Evolutionary conservation across 202 grass and related monocot species (phyloP).

Genomic region (Zoysia matrella): DNA sequence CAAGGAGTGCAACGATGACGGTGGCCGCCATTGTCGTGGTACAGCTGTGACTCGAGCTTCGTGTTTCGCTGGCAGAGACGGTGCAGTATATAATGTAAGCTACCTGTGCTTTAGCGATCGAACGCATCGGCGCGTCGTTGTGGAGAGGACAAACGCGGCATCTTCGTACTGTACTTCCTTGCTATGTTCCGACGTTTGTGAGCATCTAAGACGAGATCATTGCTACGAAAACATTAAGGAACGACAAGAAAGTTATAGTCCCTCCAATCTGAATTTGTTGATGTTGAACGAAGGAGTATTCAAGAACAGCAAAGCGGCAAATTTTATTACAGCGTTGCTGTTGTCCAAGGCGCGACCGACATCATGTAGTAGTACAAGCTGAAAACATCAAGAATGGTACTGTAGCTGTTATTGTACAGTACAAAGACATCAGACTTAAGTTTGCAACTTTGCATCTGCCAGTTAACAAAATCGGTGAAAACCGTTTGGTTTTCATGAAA

Average conservation of each 20-base stretch:
- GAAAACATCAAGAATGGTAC: background rate
- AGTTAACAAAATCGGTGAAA: too few relatives aligned
- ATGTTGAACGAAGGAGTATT: too few relatives aligned
- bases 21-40: conserved; percentile 12
- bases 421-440: background rate
- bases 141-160: conserved; percentile 10
- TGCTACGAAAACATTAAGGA: too few relatives aligned
- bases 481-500: too few relatives aligned
- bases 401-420: background rate
- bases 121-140: background rate
- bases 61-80: background rate
- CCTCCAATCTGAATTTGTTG: too few relatives aligned
- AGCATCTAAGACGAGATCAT: background rate
- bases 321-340: background rate
- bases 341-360: background rate
- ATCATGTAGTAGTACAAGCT: background rate
- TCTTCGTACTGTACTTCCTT: background rate
- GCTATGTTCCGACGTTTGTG: background rate
- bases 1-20: conserved; percentile 4
- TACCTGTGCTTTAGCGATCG: background rate
- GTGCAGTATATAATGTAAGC: background rate
- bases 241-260: too few relatives aligned
- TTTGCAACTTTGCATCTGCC: too few relatives aligned
- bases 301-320: too few relatives aligned
- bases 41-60: background rate